Conservation (phyloP, 352 stramenopile species). For the Globisporangium nunn region DNA sequence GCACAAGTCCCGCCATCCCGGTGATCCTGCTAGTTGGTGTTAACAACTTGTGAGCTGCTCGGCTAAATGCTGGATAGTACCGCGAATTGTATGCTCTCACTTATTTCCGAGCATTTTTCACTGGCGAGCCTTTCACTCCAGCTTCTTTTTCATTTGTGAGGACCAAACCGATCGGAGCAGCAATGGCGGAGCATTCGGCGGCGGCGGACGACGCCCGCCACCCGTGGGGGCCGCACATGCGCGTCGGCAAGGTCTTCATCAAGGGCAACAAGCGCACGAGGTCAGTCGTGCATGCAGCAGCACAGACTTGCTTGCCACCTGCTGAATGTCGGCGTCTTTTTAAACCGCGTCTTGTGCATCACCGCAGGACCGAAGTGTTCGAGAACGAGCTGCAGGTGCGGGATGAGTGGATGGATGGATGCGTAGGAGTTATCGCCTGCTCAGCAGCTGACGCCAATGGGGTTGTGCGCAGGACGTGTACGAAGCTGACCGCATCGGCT, state of each 20-base stretch:
- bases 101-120: neutral
- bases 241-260: constrained; percentile 82
- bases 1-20: constrained; percentile 62
- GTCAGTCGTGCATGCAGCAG: constrained; percentile 3
- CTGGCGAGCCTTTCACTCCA: constrained; percentile 1
- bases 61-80: neutral
- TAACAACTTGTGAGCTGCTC: neutral
- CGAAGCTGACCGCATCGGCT: constrained; percentile 54
- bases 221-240: constrained; percentile 73
- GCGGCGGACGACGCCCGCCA: constrained; percentile 28
- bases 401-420: no score
- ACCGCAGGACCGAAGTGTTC: constrained; percentile 65
- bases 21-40: neutral
- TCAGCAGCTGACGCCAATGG: no score
- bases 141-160: no score
- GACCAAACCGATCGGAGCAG: neutral
- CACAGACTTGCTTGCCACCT: no score
- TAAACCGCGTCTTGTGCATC: neutral
- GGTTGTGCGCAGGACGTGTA: constrained; percentile 35
- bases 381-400: constrained; percentile 79
- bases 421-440: no score
- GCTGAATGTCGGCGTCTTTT: neutral
- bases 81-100: neutral
- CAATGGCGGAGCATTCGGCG: constrained; percentile 10
- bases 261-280: constrained; percentile 85